Evolutionary conservation across 495 filamentous ascomycete species (phyloP).

Genomic region (Neurospora pannonica): DNA sequence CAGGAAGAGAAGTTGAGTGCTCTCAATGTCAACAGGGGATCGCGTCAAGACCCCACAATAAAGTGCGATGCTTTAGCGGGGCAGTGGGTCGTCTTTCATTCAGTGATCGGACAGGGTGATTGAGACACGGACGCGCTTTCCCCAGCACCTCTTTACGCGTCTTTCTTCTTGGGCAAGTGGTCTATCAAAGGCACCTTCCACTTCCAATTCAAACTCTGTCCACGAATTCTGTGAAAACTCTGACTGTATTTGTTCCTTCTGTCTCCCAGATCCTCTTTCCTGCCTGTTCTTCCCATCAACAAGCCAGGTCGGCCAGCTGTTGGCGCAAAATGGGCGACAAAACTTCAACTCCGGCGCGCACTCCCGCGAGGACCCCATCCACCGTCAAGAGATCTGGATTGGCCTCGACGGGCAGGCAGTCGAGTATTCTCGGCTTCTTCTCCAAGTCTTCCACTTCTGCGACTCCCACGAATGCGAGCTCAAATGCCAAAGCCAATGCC

Average conservation of each 20-base stretch:
- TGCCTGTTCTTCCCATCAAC: not conserved
- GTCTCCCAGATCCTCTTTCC: not conserved
- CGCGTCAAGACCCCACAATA: not conserved
- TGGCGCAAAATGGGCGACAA: slow-evolving; percentile 22
- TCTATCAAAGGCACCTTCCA: not conserved
- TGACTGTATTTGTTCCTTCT: not conserved
- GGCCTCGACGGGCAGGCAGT: slow-evolving; percentile 49
- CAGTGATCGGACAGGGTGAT: not conserved
- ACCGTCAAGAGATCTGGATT: slow-evolving; percentile 28
- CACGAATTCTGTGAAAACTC: not conserved
- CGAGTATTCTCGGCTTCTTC: slow-evolving; percentile 85
- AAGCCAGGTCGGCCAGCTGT: not conserved
- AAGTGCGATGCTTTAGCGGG: not conserved
- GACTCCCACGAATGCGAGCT: slow-evolving; percentile 1
- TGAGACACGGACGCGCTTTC: not conserved
- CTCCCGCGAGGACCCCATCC: slow-evolving; percentile 34
- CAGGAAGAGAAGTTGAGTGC: not conserved
- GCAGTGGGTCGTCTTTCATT: not conserved
- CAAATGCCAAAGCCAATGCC: slow-evolving; percentile 23
- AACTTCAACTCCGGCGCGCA: slow-evolving; percentile 18
- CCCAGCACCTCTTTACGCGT: not conserved
- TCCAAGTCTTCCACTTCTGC: slow-evolving; percentile 45
- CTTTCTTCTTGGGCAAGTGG: not conserved
- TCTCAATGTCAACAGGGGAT: not conserved
- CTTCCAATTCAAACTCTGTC: not conserved